Evolutionary conservation across 768 basidiomycete species (phyloP).

Genomic region (Gelatoporia subvermispora): DNA sequence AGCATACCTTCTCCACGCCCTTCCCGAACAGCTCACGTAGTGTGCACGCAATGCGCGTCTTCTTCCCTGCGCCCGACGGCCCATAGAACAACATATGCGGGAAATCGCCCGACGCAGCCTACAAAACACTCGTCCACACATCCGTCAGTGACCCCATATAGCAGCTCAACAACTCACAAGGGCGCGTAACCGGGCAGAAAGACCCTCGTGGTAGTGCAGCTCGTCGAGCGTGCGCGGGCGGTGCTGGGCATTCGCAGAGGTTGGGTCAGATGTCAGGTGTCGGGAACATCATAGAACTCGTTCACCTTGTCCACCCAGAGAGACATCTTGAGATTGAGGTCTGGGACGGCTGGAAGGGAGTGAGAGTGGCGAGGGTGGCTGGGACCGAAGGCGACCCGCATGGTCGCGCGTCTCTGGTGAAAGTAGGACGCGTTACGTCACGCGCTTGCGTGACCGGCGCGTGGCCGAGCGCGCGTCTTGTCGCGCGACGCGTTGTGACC

Average conservation of each 20-base stretch:
- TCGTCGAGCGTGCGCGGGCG: conserved; percentile 81
- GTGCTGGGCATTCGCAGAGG: conserved; percentile 46
- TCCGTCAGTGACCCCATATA: neutral
- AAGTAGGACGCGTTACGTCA: too few species aligned
- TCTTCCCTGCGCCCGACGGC: conserved; percentile 95
- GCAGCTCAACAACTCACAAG: conserved; percentile 43
- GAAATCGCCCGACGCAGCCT: conserved; percentile 91
- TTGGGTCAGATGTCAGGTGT: neutral
- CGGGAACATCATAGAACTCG: too few species aligned
- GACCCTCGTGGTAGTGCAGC: conserved; percentile 81
- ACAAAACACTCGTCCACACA: neutral
- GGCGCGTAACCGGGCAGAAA: conserved; percentile 76
- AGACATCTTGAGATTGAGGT: conserved; percentile 13
- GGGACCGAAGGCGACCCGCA: too few species aligned
- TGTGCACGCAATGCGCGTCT: conserved; percentile 91
- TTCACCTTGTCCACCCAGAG: conserved; percentile 56
- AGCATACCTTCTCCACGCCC: conserved; percentile 83
- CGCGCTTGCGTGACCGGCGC: too few species aligned
- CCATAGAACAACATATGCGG: conserved; percentile 98
- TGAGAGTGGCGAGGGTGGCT: too few species aligned
- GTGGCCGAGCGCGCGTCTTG: too few species aligned
- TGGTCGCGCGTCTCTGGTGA: too few species aligned
- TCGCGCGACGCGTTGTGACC: too few species aligned
- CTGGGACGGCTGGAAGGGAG: too few species aligned
- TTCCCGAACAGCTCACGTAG: conserved; percentile 84